These are phyloP conservation scores for Candolleomyces efflorescens DNA, from an alignment of 768 basidiomycete species.

Conservation along the genomic window DNA sequence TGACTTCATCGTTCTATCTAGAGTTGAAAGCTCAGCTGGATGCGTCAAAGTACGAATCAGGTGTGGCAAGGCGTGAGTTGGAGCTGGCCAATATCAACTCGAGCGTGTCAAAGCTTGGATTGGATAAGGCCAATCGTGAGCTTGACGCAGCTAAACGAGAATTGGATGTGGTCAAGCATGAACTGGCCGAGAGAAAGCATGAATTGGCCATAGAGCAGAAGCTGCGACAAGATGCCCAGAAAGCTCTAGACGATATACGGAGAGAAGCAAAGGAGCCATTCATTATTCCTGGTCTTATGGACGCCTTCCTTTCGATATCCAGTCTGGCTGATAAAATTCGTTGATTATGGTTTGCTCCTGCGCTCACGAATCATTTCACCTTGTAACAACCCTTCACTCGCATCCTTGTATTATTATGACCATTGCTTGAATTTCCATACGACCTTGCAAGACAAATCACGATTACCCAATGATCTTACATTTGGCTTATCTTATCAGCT, in stretches of 20 bases:
- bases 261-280: constrained; percentile 51
- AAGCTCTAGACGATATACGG: constrained; percentile 40
- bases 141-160: too few relatives aligned
- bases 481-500: constrained; percentile 1
- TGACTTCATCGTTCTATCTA: not conserved
- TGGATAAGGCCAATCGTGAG: too few relatives aligned
- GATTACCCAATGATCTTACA: not conserved
- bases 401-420: constrained; percentile 9
- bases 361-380: not conserved
- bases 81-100: too few relatives aligned
- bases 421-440: too few relatives aligned
- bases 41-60: not conserved
- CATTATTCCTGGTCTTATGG: constrained; percentile 51
- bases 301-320: constrained; percentile 48
- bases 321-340: not conserved
- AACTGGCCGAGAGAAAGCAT: too few relatives aligned
- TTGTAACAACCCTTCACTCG: not conserved
- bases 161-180: too few relatives aligned
- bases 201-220: constrained; percentile 24
- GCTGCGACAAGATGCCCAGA: constrained; percentile 39
- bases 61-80: too few relatives aligned
- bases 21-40: not conserved
- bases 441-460: too few relatives aligned
- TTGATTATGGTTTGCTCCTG: constrained; percentile 1
- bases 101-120: too few relatives aligned